phyloP scores from a whole-genome alignment of 2,329 filamentous ascomycete species.

The Helotiales sp. region DNA sequence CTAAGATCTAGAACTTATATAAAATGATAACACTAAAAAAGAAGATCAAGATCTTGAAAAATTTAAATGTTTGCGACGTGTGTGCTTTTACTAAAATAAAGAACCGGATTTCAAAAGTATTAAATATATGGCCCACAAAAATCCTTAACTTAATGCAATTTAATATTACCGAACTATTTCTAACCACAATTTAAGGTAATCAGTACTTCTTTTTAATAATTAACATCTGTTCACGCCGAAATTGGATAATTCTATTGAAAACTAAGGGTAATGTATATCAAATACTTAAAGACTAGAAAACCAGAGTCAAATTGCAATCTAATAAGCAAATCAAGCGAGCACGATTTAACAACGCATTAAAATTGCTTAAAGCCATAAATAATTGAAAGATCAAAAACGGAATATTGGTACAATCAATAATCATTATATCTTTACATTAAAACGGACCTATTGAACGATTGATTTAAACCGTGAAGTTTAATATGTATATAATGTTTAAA shows the following conservation, averaged over 20 bases:
- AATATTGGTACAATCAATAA: not conserved
- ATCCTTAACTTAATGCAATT: not conserved
- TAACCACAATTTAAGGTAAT: not conserved
- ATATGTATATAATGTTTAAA: no score
- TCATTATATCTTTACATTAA: not conserved
- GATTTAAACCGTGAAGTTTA: not conserved
- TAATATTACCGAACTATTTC: not conserved
- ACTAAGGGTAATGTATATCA: not conserved
- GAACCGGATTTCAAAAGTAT: not conserved
- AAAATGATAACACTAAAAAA: not conserved
- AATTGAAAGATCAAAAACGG: not conserved
- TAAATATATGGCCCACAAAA: not conserved
- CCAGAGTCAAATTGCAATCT: not conserved
- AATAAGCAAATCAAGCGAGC: not conserved
- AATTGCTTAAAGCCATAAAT: not conserved
- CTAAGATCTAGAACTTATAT: not conserved
- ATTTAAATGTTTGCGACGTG: not conserved
- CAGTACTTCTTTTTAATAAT: not conserved
- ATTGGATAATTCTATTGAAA: not conserved
- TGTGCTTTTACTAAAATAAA: not conserved
- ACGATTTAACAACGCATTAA: not conserved
- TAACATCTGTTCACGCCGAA: not conserved
- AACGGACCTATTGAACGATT: not conserved
- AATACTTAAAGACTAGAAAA: not conserved
- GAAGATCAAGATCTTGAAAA: not conserved